Evolutionary conservation across 2,329 filamentous ascomycete genomes (phyloP), one percentile per base, ranked within the genome.

Genomic region (Emydomyces testavorans): DNA sequence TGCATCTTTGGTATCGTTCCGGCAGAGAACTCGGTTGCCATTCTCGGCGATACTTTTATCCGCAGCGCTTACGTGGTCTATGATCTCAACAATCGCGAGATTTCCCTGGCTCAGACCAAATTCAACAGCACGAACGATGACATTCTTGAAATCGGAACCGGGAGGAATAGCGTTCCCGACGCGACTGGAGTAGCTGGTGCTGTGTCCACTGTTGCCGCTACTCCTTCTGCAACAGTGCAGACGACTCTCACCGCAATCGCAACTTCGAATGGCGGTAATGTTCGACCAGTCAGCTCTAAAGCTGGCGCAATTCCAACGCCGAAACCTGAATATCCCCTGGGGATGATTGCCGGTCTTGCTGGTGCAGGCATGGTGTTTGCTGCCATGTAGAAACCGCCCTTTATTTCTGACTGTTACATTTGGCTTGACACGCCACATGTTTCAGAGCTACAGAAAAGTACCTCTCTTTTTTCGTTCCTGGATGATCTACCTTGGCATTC

Each of bases 1-100:
- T 87, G 83, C 54, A 69, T 81, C 29, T 84, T 86, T 57, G 83
- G 82, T 48, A 75, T 87, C 52, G 71, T 76, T 2, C 78, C 80
- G 1, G 72, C 79, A 1, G 72, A 71, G 2, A 54, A 62, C 1
- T 69, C 72, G 24, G 74, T 74, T n/a, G 72, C 74, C 36, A 76
- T 85, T 1, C 67, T 88, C 23, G 83, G 83, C 13, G 83, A 87
- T 59, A 84, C 83, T 0, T 88, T 88, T 62, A 68, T 88, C 47
- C 73, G 83, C 40, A 82, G 79, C 29, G 83, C 83, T 0, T 88
- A 88, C 56, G 75, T 85, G 11, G 83, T 88, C 8, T 87, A 84
- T 60, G 82, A 87, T 60, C 69, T 86, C 18, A 76, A 71, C 23
- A 85, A 83, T 62, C 79, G 85, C 60, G 72, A 83, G 64, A 79